Conservation (phyloP, 768 basidiomycete species). For the Nidula microcarpa region DNA sequence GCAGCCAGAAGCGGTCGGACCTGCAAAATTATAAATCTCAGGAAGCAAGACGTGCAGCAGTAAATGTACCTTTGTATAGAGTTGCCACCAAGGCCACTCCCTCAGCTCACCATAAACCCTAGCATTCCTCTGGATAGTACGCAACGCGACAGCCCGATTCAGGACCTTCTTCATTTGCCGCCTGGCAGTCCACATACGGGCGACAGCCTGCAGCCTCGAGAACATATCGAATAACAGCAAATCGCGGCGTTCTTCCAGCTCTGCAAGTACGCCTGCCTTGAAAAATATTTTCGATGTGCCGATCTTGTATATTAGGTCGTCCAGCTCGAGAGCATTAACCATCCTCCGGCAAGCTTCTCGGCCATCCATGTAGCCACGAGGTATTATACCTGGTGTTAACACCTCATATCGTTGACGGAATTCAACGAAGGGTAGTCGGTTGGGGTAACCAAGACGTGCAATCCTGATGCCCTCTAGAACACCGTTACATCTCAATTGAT, state of each 20-base stretch:
- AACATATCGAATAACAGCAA: constrained; percentile 86
- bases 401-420: constrained; percentile 97
- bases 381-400: constrained; percentile 89
- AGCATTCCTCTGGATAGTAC: constrained; percentile 93
- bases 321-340: constrained; percentile 85
- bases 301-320: constrained; percentile 80
- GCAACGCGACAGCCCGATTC: constrained; percentile 86
- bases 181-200: constrained; percentile 81
- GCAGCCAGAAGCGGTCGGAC: constrained; percentile 91
- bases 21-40: constrained; percentile 28
- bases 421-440: constrained; percentile 94
- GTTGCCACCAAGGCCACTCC: constrained; percentile 99
- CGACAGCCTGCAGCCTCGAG: constrained; percentile 81
- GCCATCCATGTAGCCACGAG: constrained; percentile 96
- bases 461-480: constrained; percentile 98
- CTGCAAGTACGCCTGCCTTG: constrained; percentile 96
- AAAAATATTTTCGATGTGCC: constrained; percentile 99
- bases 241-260: constrained; percentile 91
- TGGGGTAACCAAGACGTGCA: constrained; percentile 95
- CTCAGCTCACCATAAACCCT: constrained; percentile 84
- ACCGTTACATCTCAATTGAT: constrained; percentile 97
- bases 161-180: constrained; percentile 93
- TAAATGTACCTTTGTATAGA: constrained; percentile 79
- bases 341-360: constrained; percentile 91
- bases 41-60: not conserved